A percentile compares a stretch with the other conserved stretches of the same genome.
Evolutionary conservation across 495 filamentous ascomycete species (phyloP).

Genomic region (Penicillium mononematosum): DNA sequence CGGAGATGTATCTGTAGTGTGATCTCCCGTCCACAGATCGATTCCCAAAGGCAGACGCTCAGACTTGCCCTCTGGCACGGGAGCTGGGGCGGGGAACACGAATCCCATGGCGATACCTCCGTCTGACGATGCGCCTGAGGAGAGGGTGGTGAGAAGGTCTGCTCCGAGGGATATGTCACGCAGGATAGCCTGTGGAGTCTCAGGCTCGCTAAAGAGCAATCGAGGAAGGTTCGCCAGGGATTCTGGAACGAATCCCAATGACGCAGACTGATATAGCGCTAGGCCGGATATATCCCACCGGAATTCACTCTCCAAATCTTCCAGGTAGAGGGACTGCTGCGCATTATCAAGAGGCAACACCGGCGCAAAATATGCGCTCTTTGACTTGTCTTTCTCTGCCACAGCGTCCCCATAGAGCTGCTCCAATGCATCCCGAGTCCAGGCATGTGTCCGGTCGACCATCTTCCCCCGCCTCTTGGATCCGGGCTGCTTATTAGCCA

Average conservation of each 20-base stretch:
- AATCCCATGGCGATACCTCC: constrained; percentile 84
- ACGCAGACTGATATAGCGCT: constrained; percentile 72
- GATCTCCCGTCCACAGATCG: constrained; percentile 65
- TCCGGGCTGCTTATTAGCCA: constrained; percentile 60
- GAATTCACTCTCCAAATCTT: constrained; percentile 58
- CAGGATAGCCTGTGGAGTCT: constrained; percentile 71
- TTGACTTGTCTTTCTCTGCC: constrained; percentile 33
- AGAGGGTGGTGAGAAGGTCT: constrained; percentile 78
- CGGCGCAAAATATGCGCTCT: constrained; percentile 70
- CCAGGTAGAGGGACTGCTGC: constrained; percentile 73
- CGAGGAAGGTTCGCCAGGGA: constrained; percentile 62
- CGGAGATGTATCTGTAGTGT: constrained; percentile 58
- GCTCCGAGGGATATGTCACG: constrained; percentile 70
- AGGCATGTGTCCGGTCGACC: constrained; percentile 77
- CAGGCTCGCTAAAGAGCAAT: constrained; percentile 65
- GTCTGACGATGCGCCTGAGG: constrained; percentile 69
- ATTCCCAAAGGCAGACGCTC: constrained; percentile 58
- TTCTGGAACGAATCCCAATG: constrained; percentile 63
- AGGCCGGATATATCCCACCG: constrained; percentile 64
- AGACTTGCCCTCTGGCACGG: constrained; percentile 10
- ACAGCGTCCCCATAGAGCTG: constrained; percentile 50
- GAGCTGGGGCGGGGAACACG: constrained; percentile 57
- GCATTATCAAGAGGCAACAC: constrained; percentile 72
- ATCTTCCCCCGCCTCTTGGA: constrained; percentile 75
- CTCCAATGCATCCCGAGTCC: constrained; percentile 53